phyloP scores from a whole-genome alignment of 305 asterid species.

The Fraxinus ornus region DNA sequence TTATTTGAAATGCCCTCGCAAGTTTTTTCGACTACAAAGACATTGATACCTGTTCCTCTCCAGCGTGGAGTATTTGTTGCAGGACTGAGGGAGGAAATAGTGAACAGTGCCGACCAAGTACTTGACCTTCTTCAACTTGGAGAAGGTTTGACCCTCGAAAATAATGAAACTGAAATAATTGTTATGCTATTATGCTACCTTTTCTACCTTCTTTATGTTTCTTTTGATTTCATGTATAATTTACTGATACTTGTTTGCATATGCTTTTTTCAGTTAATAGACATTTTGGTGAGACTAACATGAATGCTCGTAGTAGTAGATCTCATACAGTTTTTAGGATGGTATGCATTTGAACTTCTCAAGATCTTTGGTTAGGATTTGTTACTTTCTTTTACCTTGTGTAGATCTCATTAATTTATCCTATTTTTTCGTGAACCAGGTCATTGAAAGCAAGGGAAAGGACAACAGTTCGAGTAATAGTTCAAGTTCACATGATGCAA shows the following conservation, averaged over 20 bases:
- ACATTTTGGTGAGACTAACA: constrained; percentile 97
- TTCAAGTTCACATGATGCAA: constrained; percentile 67
- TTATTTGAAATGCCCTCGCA: not conserved
- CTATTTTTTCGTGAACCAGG: constrained; percentile 47
- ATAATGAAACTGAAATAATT: constrained; percentile 19
- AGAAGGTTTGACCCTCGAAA: constrained; percentile 65
- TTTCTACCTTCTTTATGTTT: constrained; percentile 12
- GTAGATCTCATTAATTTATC: constrained; percentile 9
- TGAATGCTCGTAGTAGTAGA: constrained; percentile 96
- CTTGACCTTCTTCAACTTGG: constrained; percentile 79
- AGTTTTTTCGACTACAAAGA: constrained; percentile 13
- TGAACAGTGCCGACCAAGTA: constrained; percentile 81
- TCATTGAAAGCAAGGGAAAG: constrained; percentile 89
- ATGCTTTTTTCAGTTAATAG: constrained; percentile 63
- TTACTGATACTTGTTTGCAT: constrained; percentile 15
- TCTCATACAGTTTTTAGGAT: constrained; percentile 96
- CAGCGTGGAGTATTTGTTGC: constrained; percentile 99
- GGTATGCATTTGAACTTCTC: constrained; percentile 44
- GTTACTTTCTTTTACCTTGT: constrained; percentile 10
- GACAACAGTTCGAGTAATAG: constrained; percentile 31
- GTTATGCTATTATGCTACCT: not conserved
- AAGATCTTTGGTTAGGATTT: constrained; percentile 11
- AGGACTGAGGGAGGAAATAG: constrained; percentile 93
- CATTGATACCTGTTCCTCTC: constrained; percentile 27
- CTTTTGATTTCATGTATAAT: not conserved